Base-by-base conservation (phyloP, 1,139 yeast species). In the Scheffersomyces quercinus region DNA sequence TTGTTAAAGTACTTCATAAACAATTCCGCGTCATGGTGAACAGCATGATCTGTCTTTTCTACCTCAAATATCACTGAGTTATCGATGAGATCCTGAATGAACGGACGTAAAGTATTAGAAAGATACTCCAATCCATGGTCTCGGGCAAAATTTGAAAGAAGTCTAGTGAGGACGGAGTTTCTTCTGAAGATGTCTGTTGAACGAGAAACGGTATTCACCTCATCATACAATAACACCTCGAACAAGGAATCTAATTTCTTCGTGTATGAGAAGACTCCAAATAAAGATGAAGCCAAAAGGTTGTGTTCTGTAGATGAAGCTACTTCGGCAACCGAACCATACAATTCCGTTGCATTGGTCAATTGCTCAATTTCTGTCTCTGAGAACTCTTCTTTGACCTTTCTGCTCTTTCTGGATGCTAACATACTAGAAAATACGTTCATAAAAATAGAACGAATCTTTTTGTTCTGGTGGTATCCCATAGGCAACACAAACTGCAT, bases 81-180 rank as follows among this genome's bases (percentile, higher is more conserved):
- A 0, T 66, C 69, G 8, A 77, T 67, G 41, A 88, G 60, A 38
- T 81, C 82, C 29, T 71, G 66, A 13, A 79, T 59, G 36, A 84
- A 74, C 0, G 90, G 89, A 40, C 71, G 69, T 39, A 88, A 64
- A 0, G 84, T 75, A 3, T 61, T 49, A 3, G 70, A 61, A 40
- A 89, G 67, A 57, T 87, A 88, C 0, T 72, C 77, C 20, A 65
- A 60, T 0, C 96, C 96, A 51, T 82, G 76, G 20, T 76, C 71
- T 52, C 84, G 81, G 0, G 95, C 86, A 55, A 82, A 83, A 34
- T 86, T 73, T 0, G 91, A 85, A 41, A 88, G 70, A 38, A 88
- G 73, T 55, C 91, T 79, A 0, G 96, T 88, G 35, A 93, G 85
- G 24, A 89, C 86, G 42, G 95, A 85, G 60, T 89, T 89, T 47